Conservation (phyloP, 176 grass and related monocot species). For the Oryza coarctata region DNA sequence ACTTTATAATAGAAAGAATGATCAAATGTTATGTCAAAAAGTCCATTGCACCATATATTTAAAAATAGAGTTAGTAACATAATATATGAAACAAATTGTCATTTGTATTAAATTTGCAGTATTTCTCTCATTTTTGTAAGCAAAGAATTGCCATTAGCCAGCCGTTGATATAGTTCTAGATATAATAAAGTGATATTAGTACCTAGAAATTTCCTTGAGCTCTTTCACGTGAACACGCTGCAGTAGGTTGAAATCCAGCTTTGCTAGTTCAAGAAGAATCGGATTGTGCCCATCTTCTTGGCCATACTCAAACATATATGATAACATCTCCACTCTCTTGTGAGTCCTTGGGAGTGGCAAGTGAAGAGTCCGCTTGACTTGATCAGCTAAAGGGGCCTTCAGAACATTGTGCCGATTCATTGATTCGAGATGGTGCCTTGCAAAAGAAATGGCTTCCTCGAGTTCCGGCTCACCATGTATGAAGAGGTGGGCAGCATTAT, state of each 20-base stretch:
- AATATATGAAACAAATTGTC: too few species aligned
- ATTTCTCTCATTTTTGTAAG: too few species aligned
- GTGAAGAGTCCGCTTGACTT: background rate
- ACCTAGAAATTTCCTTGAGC: background rate
- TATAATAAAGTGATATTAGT: background rate
- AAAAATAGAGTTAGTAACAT: too few species aligned
- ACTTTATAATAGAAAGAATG: too few species aligned
- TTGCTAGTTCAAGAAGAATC: slow-evolving; percentile 2
- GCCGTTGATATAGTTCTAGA: too few species aligned
- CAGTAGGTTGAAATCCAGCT: slow-evolving; percentile 1
- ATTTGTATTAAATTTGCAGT: too few species aligned
- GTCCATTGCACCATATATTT: too few species aligned
- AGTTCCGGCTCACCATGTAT: background rate
- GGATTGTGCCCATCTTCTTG: background rate
- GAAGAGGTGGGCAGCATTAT: background rate
- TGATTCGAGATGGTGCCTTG: background rate
- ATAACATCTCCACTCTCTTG: background rate
- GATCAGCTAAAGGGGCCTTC: background rate
- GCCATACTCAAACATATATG: background rate
- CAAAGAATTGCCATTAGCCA: too few species aligned
- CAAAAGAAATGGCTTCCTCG: background rate
- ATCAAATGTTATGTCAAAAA: too few species aligned
- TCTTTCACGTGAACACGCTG: slow-evolving; percentile 13
- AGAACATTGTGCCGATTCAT: background rate
- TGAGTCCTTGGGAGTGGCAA: background rate